Percentiles rank a stretch among this genome's conserved stretches.
Evolutionary conservation across 73 alveolate species (phyloP).

Genomic region (Blepharisma japonicum): DNA sequence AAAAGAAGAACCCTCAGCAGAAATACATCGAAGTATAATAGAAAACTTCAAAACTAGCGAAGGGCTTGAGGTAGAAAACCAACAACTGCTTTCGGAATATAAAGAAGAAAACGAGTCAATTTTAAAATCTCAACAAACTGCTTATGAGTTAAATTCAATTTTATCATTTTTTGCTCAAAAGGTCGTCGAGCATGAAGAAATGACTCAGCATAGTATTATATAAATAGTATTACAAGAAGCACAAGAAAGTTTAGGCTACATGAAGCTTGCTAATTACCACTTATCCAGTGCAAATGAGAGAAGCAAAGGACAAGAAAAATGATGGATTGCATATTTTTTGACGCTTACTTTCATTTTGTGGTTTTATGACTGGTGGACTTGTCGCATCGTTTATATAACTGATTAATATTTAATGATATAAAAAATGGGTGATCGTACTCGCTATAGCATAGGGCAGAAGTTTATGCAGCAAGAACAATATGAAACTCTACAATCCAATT

Average conservation of each 20-base stretch:
- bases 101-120: background rate
- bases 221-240: background rate
- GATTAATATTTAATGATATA: background rate
- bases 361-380: constrained; percentile 28
- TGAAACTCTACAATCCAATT: no score
- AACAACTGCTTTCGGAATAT: background rate
- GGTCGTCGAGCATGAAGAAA: background rate
- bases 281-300: constrained; percentile 14
- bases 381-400: background rate
- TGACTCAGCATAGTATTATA: background rate
- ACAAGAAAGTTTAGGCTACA: background rate
- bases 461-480: no score
- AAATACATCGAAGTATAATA: no score
- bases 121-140: background rate
- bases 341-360: constrained; percentile 4
- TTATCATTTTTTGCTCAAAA: background rate
- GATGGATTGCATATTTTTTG: constrained; percentile 13
- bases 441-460: no score
- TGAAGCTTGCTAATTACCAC: constrained; percentile 5
- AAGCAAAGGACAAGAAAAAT: constrained; percentile 2
- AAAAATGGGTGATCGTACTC: no score
- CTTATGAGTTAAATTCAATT: background rate
- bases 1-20: no score
- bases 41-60: no score
- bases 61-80: background rate